A percentile compares a stretch with the other conserved stretches of the same genome.
phyloP scores from a whole-genome alignment of 176 grass and related monocot species.

The Oryza australiensis region DNA sequence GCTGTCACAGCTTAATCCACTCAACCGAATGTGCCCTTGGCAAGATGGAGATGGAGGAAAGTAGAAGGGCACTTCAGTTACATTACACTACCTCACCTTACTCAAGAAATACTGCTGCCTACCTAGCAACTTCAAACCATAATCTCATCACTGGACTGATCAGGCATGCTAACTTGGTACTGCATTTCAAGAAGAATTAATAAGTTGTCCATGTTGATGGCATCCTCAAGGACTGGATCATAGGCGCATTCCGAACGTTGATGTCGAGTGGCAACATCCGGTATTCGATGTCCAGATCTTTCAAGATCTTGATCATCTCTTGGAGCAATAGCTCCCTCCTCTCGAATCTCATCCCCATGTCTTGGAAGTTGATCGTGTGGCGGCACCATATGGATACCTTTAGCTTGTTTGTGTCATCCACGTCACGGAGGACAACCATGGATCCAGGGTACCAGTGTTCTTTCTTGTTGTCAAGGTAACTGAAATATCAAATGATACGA shows the following conservation, averaged over 20 bases:
- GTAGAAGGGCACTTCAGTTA: background rate
- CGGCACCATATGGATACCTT: constrained; percentile 81
- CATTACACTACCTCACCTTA: background rate
- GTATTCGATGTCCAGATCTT: constrained; percentile 86
- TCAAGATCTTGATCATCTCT: constrained; percentile 84
- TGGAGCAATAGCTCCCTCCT: constrained; percentile 82
- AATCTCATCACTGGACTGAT: background rate
- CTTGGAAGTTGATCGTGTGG: constrained; percentile 89
- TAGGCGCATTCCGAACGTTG: constrained; percentile 65
- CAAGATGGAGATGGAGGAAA: background rate
- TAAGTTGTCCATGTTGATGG: constrained; percentile 64
- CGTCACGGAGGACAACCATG: constrained; percentile 72
- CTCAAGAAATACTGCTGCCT: background rate
- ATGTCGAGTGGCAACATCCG: constrained; percentile 77
- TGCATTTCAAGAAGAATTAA: constrained; percentile 20
- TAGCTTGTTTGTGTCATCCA: constrained; percentile 77
- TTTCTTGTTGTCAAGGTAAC: constrained; percentile 90
- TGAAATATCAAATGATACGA: constrained; percentile 13
- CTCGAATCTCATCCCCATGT: constrained; percentile 70
- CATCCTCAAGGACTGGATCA: constrained; percentile 52
- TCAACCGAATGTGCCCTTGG: background rate
- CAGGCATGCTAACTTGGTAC: background rate
- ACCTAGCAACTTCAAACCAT: background rate
- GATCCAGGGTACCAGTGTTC: constrained; percentile 91
- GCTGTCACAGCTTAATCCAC: constrained; percentile 37